Evolutionary conservation across 1,139 yeast genomes (phyloP).

Genomic region (Geotrichum klebahnii): DNA sequence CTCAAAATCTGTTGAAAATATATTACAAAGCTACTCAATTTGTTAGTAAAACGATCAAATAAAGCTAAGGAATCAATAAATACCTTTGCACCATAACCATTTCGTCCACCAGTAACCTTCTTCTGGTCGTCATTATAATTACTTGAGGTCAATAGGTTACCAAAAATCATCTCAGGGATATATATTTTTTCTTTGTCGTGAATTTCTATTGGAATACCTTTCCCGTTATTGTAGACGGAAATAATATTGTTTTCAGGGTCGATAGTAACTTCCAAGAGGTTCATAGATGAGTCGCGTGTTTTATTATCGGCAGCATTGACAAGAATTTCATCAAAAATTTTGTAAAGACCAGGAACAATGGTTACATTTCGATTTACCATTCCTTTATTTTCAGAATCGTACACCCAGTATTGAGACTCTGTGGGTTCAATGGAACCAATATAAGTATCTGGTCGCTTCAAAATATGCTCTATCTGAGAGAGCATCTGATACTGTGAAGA

Average conservation of each 20-base stretch:
- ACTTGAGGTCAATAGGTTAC: constrained; percentile 89
- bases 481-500: constrained; percentile 89
- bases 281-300: constrained; percentile 90
- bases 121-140: constrained; percentile 93
- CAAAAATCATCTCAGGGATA: constrained; percentile 95
- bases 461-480: constrained; percentile 90
- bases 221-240: constrained; percentile 86
- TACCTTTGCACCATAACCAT: constrained; percentile 93
- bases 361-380: constrained; percentile 63
- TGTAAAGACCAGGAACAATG: constrained; percentile 92
- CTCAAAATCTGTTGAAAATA: constrained; percentile 80
- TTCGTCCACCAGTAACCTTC: constrained; percentile 98
- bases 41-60: constrained; percentile 23
- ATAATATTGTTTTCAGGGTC: constrained; percentile 71
- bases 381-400: constrained; percentile 60
- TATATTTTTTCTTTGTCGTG: constrained; percentile 88
- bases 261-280: constrained; percentile 71
- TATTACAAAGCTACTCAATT: constrained; percentile 61
- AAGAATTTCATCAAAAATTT: constrained; percentile 93
- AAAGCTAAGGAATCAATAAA: constrained; percentile 2
- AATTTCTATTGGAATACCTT: constrained; percentile 91
- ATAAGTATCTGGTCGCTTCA: constrained; percentile 96
- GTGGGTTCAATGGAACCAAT: constrained; percentile 90
- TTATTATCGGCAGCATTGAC: constrained; percentile 99
- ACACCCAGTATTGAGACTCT: constrained; percentile 81